These are phyloP conservation scores for Paxillus involutus DNA, from an alignment of 768 basidiomycete species.

Conservation along the genomic window DNA sequence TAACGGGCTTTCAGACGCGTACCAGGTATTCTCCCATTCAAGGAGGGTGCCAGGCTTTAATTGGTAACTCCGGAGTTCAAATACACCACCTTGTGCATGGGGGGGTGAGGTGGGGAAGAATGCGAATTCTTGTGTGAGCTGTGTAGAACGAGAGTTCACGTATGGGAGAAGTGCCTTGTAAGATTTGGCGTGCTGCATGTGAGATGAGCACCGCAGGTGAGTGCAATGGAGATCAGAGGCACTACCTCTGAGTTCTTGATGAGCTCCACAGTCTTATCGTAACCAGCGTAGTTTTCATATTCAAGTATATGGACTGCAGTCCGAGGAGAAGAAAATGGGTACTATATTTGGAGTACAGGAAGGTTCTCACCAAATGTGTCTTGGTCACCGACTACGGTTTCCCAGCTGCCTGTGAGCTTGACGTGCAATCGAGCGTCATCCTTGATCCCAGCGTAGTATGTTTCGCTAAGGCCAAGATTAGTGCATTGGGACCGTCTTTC, in stretches of 20 bases:
- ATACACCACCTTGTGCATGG: conserved; percentile 83
- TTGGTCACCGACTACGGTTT: conserved; percentile 85
- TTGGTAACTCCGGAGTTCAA: conserved; percentile 89
- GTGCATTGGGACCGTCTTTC: not conserved
- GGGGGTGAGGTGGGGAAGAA: conserved; percentile 93
- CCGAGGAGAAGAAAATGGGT: conserved; percentile 1
- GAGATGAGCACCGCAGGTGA: not conserved
- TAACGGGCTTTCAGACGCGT: conserved; percentile 12
- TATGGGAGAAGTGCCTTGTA: conserved; percentile 78
- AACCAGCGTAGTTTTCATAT: conserved; percentile 91
- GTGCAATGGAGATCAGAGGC: conserved; percentile 1
- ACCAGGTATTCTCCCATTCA: conserved; percentile 97
- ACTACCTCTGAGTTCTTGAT: conserved; percentile 67
- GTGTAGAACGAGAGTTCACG: conserved; percentile 67
- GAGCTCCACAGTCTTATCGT: conserved; percentile 70
- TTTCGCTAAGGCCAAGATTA: conserved; percentile 51
- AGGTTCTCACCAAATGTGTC: conserved; percentile 71
- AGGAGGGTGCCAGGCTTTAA: conserved; percentile 86
- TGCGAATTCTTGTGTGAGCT: conserved; percentile 91
- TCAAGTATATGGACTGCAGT: conserved; percentile 71
- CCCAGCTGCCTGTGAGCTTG: conserved; percentile 93
- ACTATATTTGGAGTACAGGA: conserved; percentile 15
- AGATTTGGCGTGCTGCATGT: conserved; percentile 57
- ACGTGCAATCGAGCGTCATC: conserved; percentile 72
- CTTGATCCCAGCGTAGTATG: conserved; percentile 81